Evolutionary conservation across 108 stramenopile species (phyloP).

Genomic region (Stephanodiscus triporus): DNA sequence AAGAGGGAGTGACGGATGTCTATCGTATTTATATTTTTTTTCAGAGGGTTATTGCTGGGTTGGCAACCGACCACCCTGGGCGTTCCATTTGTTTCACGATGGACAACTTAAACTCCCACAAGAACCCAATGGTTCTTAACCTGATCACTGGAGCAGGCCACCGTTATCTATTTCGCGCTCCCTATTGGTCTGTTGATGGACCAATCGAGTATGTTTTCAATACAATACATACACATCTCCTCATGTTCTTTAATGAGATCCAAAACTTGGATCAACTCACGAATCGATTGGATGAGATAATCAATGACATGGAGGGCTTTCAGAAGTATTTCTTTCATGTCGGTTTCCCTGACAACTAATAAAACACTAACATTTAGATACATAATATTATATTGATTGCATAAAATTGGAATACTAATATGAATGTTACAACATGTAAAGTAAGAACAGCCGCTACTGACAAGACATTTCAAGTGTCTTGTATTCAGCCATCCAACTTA

Average conservation of each 20-base stretch:
- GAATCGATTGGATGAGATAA: too few relatives aligned
- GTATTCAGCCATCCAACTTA: too few relatives aligned
- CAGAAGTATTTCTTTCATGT: too few relatives aligned
- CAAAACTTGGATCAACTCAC: not conserved
- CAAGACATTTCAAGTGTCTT: too few relatives aligned
- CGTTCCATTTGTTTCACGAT: conserved; percentile 6
- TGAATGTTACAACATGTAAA: too few relatives aligned
- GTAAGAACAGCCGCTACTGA: too few relatives aligned
- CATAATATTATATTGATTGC: too few relatives aligned
- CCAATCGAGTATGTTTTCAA: conserved; percentile 29
- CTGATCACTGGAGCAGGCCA: conserved; percentile 5
- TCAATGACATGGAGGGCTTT: too few relatives aligned
- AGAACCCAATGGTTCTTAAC: conserved; percentile 10
- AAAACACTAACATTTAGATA: too few relatives aligned
- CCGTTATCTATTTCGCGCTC: conserved; percentile 15
- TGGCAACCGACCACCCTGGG: conserved; percentile 6
- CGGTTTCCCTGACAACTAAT: too few relatives aligned
- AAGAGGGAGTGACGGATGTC: conserved; percentile 12
- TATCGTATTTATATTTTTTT: conserved; percentile 3
- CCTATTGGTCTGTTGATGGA: conserved; percentile 24
- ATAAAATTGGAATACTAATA: too few relatives aligned
- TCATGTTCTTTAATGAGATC: not conserved
- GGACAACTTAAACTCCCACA: conserved; percentile 23
- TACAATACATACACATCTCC: conserved; percentile 15
- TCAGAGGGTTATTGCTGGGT: not conserved